phyloP scores from a whole-genome alignment of 2,329 filamentous ascomycete genomes.

The Elsinoe necatrix region DNA sequence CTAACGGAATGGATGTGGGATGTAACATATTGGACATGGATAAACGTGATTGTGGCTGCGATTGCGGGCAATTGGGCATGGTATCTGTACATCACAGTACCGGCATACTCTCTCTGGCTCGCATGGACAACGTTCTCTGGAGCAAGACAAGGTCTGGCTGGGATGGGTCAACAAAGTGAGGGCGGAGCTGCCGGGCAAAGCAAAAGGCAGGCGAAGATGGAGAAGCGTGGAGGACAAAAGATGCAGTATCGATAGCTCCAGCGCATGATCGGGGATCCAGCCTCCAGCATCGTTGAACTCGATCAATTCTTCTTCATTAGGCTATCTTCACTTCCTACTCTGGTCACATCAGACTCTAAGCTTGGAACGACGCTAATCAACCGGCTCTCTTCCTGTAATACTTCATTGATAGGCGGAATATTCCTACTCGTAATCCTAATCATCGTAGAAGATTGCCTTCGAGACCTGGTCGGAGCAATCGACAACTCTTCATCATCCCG shows the following conservation, averaged over 20 bases:
- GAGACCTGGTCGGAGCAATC: neutral
- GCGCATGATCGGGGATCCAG: too few relatives aligned
- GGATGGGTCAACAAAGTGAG: slow-evolving; percentile 31
- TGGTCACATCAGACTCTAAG: neutral
- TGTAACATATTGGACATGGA: slow-evolving; percentile 89
- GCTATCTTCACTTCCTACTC: neutral
- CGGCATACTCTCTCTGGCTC: slow-evolving; percentile 38
- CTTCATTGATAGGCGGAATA: neutral
- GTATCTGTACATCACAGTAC: slow-evolving; percentile 51
- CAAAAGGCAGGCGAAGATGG: slow-evolving; percentile 44
- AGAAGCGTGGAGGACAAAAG: slow-evolving; percentile 44
- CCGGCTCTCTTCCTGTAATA: neutral
- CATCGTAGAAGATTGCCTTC: neutral
- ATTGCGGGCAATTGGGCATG: slow-evolving; percentile 74
- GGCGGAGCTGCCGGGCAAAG: slow-evolving; percentile 28
- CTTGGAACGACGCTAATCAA: neutral
- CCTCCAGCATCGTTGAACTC: neutral
- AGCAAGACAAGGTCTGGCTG: slow-evolving; percentile 35
- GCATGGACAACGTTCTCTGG: slow-evolving; percentile 41
- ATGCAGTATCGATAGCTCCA: slow-evolving; percentile 40
- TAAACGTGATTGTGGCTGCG: slow-evolving; percentile 60
- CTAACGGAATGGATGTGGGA: slow-evolving; percentile 99
- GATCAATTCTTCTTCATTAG: neutral
- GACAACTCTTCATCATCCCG: neutral
- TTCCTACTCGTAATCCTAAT: neutral